Percentiles rank a stretch among this genome's conserved stretches.
phyloP scores from a whole-genome alignment of 345 rosid genomes.

The Eucalyptus sideroxylon region DNA sequence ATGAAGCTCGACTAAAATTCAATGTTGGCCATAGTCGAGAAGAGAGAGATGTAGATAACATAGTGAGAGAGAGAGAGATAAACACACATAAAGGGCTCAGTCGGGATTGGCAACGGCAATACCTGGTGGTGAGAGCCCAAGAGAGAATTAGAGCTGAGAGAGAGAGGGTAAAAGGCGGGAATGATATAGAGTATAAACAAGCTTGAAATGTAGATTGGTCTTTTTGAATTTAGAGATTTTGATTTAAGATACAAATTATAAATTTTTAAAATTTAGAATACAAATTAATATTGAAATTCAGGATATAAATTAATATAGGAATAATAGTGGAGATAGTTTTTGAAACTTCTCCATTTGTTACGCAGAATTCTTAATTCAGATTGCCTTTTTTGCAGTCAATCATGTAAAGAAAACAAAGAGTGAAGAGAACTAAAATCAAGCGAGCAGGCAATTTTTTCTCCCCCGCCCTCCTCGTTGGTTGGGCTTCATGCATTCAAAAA shows the following conservation, averaged over 20 bases:
- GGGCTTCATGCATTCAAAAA: background rate
- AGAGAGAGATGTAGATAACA: background rate
- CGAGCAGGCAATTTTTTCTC: background rate
- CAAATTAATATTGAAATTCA: background rate
- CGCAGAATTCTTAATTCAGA: background rate
- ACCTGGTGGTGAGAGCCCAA: fast-evolving
- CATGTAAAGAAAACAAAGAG: background rate
- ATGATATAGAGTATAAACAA: fast-evolving
- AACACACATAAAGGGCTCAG: background rate
- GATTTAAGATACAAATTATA: fast-evolving
- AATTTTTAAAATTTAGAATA: fast-evolving
- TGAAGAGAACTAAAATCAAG: background rate
- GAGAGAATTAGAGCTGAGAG: background rate
- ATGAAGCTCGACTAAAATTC: background rate
- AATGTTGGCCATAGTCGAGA: background rate
- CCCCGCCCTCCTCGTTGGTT: background rate
- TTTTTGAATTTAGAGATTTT: background rate
- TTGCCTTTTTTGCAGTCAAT: fast-evolving
- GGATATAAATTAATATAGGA: background rate
- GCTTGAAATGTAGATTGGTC: background rate
- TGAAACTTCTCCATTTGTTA: background rate
- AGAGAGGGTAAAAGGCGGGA: fast-evolving
- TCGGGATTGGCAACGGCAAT: background rate
- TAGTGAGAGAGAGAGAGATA: background rate
- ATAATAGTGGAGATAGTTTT: background rate